Percentiles rank a stretch among this genome's conserved stretches.
phyloP scores from a whole-genome alignment of 345 rosid genomes.

The Luvunga scandens region DNA sequence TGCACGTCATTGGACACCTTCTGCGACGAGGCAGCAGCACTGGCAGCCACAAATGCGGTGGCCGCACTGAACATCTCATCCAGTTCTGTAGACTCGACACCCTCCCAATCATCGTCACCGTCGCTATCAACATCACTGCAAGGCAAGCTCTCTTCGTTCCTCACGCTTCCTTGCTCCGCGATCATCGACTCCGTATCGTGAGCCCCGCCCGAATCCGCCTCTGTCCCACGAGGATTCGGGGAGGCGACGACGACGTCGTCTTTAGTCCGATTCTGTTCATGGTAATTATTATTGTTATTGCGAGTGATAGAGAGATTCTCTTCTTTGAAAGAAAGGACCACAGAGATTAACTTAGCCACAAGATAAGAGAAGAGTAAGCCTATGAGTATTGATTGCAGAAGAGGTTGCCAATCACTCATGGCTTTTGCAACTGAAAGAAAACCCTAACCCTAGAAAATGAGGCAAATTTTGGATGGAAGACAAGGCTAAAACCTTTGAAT shows the following conservation, averaged over 20 bases:
- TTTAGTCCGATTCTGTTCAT: constrained; percentile 1
- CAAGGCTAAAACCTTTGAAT: constrained; percentile 7
- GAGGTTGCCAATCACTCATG: constrained; percentile 79
- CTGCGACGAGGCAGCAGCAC: constrained; percentile 62
- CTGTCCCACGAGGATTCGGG: constrained; percentile 29
- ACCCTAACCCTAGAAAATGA: constrained; percentile 24
- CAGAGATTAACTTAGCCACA: constrained; percentile 83
- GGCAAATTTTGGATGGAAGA: not conserved
- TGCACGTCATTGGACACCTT: constrained; percentile 63
- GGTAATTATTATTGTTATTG: not conserved
- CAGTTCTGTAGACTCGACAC: constrained; percentile 87
- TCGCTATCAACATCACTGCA: constrained; percentile 37
- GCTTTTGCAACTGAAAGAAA: not conserved
- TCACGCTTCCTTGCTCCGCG: constrained; percentile 79
- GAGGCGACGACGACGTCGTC: not conserved
- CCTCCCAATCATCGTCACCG: constrained; percentile 83
- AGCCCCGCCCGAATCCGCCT: constrained; percentile 1
- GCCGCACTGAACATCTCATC: constrained; percentile 91
- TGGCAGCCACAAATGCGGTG: constrained; percentile 64
- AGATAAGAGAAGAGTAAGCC: constrained; percentile 86
- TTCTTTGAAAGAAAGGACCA: constrained; percentile 74
- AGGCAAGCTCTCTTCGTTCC: constrained; percentile 50
- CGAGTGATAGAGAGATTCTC: constrained; percentile 71
- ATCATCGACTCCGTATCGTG: constrained; percentile 45
- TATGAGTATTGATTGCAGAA: constrained; percentile 67